phyloP scores from a whole-genome alignment of 176 grass and related monocot species.

The Canna indica region DNA sequence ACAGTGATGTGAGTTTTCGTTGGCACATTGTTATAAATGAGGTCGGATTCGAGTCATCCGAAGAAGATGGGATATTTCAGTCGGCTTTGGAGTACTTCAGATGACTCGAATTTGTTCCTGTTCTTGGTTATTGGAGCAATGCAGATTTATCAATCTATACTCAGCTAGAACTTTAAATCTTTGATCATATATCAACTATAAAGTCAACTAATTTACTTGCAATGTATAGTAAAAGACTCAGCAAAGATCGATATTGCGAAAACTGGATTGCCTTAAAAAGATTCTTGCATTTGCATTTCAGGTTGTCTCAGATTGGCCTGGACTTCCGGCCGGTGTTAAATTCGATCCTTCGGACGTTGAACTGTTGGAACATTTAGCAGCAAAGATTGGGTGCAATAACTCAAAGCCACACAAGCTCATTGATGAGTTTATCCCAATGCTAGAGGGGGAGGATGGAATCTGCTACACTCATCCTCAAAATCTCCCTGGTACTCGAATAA shows the following conservation, averaged over 20 bases:
- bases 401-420: slow-evolving; percentile 54
- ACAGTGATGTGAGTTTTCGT: slow-evolving; percentile 63
- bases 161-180: background rate
- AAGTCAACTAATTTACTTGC: background rate
- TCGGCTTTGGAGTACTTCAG: too few relatives aligned
- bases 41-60: too few relatives aligned
- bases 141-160: background rate
- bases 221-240: too few relatives aligned
- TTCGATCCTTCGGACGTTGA: slow-evolving; percentile 76
- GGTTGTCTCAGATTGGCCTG: slow-evolving; percentile 66
- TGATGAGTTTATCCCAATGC: slow-evolving; percentile 80
- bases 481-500: slow-evolving; percentile 50
- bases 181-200: background rate
- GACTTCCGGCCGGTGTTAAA: slow-evolving; percentile 74
- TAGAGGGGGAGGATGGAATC: slow-evolving; percentile 54
- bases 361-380: slow-evolving; percentile 64
- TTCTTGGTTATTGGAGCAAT: too few relatives aligned
- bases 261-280: background rate
- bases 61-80: too few relatives aligned
- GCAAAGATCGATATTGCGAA: too few relatives aligned
- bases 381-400: slow-evolving; percentile 42
- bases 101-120: too few relatives aligned
- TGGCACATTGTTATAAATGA: too few relatives aligned
- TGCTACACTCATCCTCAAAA: slow-evolving; percentile 83
- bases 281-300: slow-evolving; percentile 25